Conservation (phyloP, 345 rosid genomes). For the Brassica cretica region DNA sequence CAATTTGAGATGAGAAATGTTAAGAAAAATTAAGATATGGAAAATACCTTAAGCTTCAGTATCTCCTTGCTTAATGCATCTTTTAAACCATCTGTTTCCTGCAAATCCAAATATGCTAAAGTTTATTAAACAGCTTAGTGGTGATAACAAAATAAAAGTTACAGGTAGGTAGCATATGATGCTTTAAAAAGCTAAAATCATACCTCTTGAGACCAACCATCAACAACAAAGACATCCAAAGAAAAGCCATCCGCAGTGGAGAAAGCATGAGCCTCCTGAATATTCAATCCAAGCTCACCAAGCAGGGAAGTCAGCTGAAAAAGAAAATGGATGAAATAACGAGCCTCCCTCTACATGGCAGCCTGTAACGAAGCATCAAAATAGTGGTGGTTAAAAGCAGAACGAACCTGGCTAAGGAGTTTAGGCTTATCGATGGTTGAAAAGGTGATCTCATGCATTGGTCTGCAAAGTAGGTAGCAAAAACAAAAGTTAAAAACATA, state of each 20-base stretch:
- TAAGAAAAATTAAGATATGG: constrained; percentile 1
- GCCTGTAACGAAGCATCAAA: neutral
- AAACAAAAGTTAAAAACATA: neutral
- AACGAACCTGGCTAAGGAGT: constrained; percentile 40
- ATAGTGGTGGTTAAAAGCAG: neutral
- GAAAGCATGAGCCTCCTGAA: constrained; percentile 97
- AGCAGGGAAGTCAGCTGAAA: constrained; percentile 81
- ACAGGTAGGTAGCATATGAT: constrained; percentile 4
- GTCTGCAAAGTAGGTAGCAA: constrained; percentile 56
- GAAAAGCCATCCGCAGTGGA: constrained; percentile 94
- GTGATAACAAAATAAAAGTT: constrained; percentile 25
- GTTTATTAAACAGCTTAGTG: constrained; percentile 21
- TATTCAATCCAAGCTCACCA: constrained; percentile 86
- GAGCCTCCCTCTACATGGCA: neutral
- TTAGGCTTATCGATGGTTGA: constrained; percentile 71
- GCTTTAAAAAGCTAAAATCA: constrained; percentile 4
- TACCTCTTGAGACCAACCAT: constrained; percentile 95
- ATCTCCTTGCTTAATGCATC: constrained; percentile 67
- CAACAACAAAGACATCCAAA: constrained; percentile 90
- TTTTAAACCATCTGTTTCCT: constrained; percentile 79
- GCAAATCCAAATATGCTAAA: constrained; percentile 31
- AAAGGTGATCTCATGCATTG: constrained; percentile 96
- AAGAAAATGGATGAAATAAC: constrained; percentile 6
- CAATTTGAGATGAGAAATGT: neutral
- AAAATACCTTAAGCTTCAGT: constrained; percentile 69